Evolutionary conservation across 768 basidiomycete species (phyloP), one percentile per base, ranked within the genome.

Genomic region (Megacollybia marginata): DNA sequence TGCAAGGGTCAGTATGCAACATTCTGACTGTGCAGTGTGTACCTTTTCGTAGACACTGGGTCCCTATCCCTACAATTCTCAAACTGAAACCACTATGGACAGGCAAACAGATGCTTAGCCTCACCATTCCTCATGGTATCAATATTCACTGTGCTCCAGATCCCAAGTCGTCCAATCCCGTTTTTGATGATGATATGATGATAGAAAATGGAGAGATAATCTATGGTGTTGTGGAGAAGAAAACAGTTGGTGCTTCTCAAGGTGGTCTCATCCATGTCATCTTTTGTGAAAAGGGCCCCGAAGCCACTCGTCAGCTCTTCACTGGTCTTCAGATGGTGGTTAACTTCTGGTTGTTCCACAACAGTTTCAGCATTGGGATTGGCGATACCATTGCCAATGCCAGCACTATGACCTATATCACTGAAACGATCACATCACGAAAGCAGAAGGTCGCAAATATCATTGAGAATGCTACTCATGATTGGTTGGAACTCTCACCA

Each of bases 331-430:
- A 99, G 61, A 88, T 80, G 74, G 84, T 98, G 49, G 92, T 98
- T 69, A 97, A 99, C 67, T 98, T 82, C 65, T 99, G 95, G 95
- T 77, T 98, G 7, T 91, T 98, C 74, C 96, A 99, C 69, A 94
- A 94, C 54, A 95, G 96, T 34, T 99, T 98, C 77, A 92, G 90
- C 57, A 98, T 98, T 60, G 96, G 96, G 50, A 99, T 99, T 54
- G 96, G 95, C 35, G 96, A 98, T 67, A 98, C 96, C 3, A 93
- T 99, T 48, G 95, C 95, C 23, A 94, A 95, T 60, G 74, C 77
- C 48, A 77, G 73, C 32, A 95, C 92, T 35, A 97, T 97, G 94
- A 72, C 70, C 10, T 80, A 75, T 58, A 96, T 99, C 63, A 88
- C 86, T 1, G 68, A 83, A 51, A 85, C 85, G 46, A 95, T 98